These are phyloP conservation scores for Tulasnella sp. DNA, from an alignment of 768 basidiomycete genomes.

Conservation along the genomic window DNA sequence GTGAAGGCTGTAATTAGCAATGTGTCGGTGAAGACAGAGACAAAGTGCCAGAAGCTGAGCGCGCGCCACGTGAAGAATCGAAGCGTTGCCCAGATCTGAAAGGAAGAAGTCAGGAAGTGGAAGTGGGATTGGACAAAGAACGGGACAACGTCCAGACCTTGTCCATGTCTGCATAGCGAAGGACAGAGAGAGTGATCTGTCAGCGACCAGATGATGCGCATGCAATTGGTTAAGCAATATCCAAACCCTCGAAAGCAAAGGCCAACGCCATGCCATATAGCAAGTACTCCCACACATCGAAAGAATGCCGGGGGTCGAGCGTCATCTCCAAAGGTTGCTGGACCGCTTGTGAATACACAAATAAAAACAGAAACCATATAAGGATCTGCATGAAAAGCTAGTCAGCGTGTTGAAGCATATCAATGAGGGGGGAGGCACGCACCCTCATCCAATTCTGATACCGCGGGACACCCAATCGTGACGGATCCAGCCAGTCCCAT, in stretches of 20 bases:
- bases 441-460: slow-evolving; percentile 83
- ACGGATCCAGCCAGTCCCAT: slow-evolving; percentile 63
- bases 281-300: slow-evolving; percentile 71
- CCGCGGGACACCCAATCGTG: slow-evolving; percentile 72
- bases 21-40: slow-evolving; percentile 60
- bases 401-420: too few species aligned
- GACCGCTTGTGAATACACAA: slow-evolving; percentile 75
- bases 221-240: slow-evolving; percentile 9
- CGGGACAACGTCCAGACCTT: slow-evolving; percentile 32
- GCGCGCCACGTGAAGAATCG: slow-evolving; percentile 71
- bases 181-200: background rate
- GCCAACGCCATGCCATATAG: slow-evolving; percentile 71
- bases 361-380: slow-evolving; percentile 69
- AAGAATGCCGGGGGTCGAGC: slow-evolving; percentile 41
- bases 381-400: slow-evolving; percentile 17
- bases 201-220: background rate
- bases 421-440: background rate
- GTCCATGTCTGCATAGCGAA: slow-evolving; percentile 39
- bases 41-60: slow-evolving; percentile 65
- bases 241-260: slow-evolving; percentile 66
- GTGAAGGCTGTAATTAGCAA: slow-evolving; percentile 64
- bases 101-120: background rate
- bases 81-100: slow-evolving; percentile 57
- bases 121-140: background rate
- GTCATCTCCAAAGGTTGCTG: slow-evolving; percentile 60